These are phyloP conservation scores for Lactifluus subvellereus DNA, from an alignment of 768 basidiomycete species.

Conservation along the genomic window DNA sequence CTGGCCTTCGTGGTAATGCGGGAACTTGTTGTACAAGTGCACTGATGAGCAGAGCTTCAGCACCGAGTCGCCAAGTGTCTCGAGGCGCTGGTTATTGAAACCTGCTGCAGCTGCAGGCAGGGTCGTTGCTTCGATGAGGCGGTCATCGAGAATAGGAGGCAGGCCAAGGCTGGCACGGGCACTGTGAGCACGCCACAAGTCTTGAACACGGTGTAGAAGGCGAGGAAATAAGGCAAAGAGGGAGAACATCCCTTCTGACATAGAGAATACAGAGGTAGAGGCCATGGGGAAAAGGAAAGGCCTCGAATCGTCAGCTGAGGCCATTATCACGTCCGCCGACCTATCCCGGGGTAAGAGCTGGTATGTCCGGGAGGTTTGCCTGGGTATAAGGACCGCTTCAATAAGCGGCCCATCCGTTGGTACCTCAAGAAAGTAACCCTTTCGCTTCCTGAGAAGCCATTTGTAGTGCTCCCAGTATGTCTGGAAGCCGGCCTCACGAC, in stretches of 20 bases:
- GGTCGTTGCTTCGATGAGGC: slow-evolving; percentile 70
- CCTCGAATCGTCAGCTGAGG: slow-evolving; percentile 11
- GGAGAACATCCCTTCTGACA: slow-evolving; percentile 41
- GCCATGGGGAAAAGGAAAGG: slow-evolving; percentile 37
- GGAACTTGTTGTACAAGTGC: slow-evolving; percentile 70
- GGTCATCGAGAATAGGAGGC: slow-evolving; percentile 50
- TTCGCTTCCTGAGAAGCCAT: slow-evolving; percentile 46
- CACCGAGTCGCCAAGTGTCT: slow-evolving; percentile 83
- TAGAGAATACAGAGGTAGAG: slow-evolving; percentile 48
- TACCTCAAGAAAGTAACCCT: slow-evolving; percentile 36
- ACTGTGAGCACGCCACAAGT: slow-evolving; percentile 52
- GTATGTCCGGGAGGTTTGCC: slow-evolving; percentile 35
- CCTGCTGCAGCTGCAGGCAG: slow-evolving; percentile 57
- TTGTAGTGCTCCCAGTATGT: slow-evolving; percentile 60
- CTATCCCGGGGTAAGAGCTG: slow-evolving; percentile 33
- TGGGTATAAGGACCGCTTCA: slow-evolving; percentile 44
- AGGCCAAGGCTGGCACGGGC: slow-evolving; percentile 52
- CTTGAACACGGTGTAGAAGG: slow-evolving; percentile 60
- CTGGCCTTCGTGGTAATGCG: slow-evolving; percentile 79
- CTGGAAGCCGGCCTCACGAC: slow-evolving; percentile 40
- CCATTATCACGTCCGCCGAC: slow-evolving; percentile 4
- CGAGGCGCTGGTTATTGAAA: slow-evolving; percentile 80
- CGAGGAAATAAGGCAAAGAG: slow-evolving; percentile 52
- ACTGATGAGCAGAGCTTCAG: slow-evolving; percentile 72
- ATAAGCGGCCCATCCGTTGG: slow-evolving; percentile 56